A percentile compares a stretch with the other conserved stretches of the same genome.
Conservation (phyloP, 176 grass and related monocot species). For the Oryza coarctata region DNA sequence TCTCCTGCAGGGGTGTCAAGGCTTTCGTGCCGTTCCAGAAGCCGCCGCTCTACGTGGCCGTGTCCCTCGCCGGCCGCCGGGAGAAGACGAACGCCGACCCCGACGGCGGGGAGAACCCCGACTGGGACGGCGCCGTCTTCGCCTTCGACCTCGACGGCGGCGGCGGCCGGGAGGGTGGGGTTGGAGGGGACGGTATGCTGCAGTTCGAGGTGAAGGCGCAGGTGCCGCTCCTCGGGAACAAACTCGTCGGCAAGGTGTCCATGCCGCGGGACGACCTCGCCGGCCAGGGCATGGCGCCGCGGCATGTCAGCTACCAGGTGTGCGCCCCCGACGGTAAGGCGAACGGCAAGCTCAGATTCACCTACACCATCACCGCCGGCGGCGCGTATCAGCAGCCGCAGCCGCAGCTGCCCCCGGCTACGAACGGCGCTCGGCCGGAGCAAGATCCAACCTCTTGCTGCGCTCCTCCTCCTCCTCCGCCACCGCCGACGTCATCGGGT, state of each 20-base stretch:
- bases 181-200: slow-evolving; percentile 15
- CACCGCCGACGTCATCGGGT: no score
- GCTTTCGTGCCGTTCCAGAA: slow-evolving; percentile 56
- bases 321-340: slow-evolving; percentile 50
- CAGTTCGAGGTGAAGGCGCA: slow-evolving; percentile 58
- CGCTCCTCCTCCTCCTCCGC: not conserved
- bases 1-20: slow-evolving; percentile 57
- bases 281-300: not conserved
- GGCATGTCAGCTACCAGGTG: slow-evolving; percentile 57
- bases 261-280: slow-evolving; percentile 44
- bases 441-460: slow-evolving; percentile 4
- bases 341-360: slow-evolving; percentile 60
- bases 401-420: slow-evolving; percentile 14
- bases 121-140: slow-evolving; percentile 53
- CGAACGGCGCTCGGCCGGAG: not conserved
- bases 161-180: not conserved
- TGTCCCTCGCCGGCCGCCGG: slow-evolving; percentile 53
- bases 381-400: slow-evolving; percentile 4
- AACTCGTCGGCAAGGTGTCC: slow-evolving; percentile 51
- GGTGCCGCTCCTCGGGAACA: slow-evolving; percentile 49
- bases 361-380: slow-evolving; percentile 24
- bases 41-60: slow-evolving; percentile 52
- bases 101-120: slow-evolving; percentile 53
- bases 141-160: slow-evolving; percentile 41
- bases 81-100: slow-evolving; percentile 49